Percentiles rank a stretch among this genome's conserved stretches.
Evolutionary conservation across 257 asterid species (phyloP).

Genomic region (Gynochthodes officinalis): DNA sequence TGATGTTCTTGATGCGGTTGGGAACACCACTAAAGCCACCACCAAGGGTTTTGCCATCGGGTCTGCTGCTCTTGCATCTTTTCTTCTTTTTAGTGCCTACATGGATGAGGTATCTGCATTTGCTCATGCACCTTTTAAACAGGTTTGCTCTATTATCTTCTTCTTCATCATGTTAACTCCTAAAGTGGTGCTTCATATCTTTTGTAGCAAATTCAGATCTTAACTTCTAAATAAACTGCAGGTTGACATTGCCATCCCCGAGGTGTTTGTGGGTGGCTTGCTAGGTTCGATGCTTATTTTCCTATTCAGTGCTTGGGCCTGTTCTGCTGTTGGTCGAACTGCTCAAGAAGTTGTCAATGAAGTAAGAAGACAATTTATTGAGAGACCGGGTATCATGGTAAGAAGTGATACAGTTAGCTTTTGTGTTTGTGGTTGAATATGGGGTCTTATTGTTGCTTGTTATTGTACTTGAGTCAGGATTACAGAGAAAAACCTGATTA

Average conservation of each 20-base stretch:
- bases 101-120: slow-evolving; percentile 97
- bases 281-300: slow-evolving; percentile 96
- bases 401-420: slow-evolving; percentile 24
- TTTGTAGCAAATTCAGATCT: background rate
- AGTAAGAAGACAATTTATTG: slow-evolving; percentile 97
- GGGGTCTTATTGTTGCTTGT: slow-evolving; percentile 10
- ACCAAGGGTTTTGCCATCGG: slow-evolving; percentile 99
- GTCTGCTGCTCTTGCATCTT: slow-evolving; percentile 98
- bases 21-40: slow-evolving; percentile 98
- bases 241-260: slow-evolving; percentile 99
- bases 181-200: slow-evolving; percentile 11
- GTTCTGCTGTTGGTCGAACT: slow-evolving; percentile 96
- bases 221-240: slow-evolving; percentile 24
- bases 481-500: slow-evolving; percentile 99
- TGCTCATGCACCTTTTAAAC: slow-evolving; percentile 64
- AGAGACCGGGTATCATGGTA: slow-evolving; percentile 99
- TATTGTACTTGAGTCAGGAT: slow-evolving; percentile 48
- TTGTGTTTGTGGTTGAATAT: slow-evolving; percentile 10
- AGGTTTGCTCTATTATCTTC: slow-evolving; percentile 40
- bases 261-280: slow-evolving; percentile 95
- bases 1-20: slow-evolving; percentile 97
- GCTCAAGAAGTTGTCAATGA: slow-evolving; percentile 99
- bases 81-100: slow-evolving; percentile 96
- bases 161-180: background rate
- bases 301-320: slow-evolving; percentile 99